Conservation (phyloP, 345 rosid species). For the Rhodamnia argentea region DNA sequence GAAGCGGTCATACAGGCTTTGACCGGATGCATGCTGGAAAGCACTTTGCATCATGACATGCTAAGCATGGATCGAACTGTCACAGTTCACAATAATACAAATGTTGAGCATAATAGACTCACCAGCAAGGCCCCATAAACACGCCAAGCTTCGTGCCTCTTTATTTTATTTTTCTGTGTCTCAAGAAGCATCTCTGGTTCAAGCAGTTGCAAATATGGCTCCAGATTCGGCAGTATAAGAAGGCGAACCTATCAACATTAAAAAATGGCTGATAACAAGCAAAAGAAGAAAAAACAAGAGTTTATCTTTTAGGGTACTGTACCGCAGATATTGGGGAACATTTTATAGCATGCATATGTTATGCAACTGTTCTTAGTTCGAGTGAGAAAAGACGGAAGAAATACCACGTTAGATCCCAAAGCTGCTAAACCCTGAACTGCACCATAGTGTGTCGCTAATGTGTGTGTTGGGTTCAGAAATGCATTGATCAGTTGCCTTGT, state of each 20-base stretch:
- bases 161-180: constrained; percentile 75
- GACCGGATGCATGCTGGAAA: constrained; percentile 73
- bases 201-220: constrained; percentile 68
- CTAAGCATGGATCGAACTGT: not conserved
- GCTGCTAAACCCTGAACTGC: constrained; percentile 95
- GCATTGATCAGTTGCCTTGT: constrained; percentile 86
- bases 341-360: not conserved
- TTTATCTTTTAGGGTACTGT: not conserved
- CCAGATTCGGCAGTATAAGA: constrained; percentile 70
- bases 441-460: constrained; percentile 91
- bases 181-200: constrained; percentile 86
- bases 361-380: not conserved
- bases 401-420: constrained; percentile 85
- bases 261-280: not conserved
- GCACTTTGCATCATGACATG: not conserved
- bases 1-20: constrained; percentile 53
- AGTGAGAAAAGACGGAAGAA: constrained; percentile 2
- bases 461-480: constrained; percentile 74
- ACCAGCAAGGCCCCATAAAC: constrained; percentile 86
- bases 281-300: not conserved
- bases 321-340: not conserved
- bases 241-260: constrained; percentile 52
- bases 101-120: constrained; percentile 7
- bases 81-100: not conserved
- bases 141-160: constrained; percentile 92